Evolutionary conservation across 2,329 filamentous ascomycete species (phyloP).

Genomic region (Colletotrichum camelliae): DNA sequence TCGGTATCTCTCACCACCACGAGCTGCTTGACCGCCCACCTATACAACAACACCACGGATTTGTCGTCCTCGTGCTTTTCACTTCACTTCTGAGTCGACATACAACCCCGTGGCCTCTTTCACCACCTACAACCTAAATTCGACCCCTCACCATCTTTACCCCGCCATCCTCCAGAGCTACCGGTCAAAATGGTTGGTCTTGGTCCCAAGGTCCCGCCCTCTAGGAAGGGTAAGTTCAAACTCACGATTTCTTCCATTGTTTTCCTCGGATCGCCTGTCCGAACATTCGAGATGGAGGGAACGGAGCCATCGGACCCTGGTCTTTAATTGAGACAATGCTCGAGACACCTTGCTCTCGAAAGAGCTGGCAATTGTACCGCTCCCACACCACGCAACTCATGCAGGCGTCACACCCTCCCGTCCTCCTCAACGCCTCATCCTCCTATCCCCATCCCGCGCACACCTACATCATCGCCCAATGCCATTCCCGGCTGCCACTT

Average conservation of each 20-base stretch:
- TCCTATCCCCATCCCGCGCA: neutral
- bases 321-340: neutral
- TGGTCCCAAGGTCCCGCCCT: slow-evolving; percentile 55
- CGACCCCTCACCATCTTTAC: slow-evolving; percentile 26
- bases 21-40: neutral
- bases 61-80: neutral
- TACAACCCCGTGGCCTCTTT: neutral
- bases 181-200: slow-evolving; percentile 54
- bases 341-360: neutral
- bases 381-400: neutral
- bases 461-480: neutral
- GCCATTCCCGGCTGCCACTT: neutral
- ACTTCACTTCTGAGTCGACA: neutral
- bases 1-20: slow-evolving; percentile 2
- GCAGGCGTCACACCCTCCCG: slow-evolving; percentile 7
- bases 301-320: neutral
- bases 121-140: neutral
- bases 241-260: slow-evolving; percentile 17
- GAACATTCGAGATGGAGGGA: neutral
- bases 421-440: slow-evolving; percentile 15
- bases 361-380: neutral
- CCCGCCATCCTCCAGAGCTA: slow-evolving; percentile 30
- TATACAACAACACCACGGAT: neutral
- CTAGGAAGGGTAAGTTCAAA: slow-evolving; percentile 70
- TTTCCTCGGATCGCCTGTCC: neutral